Evolutionary conservation across 768 basidiomycete genomes (phyloP), one percentile per base, ranked within the genome.

Genomic region (Tulasnella calospora): DNA sequence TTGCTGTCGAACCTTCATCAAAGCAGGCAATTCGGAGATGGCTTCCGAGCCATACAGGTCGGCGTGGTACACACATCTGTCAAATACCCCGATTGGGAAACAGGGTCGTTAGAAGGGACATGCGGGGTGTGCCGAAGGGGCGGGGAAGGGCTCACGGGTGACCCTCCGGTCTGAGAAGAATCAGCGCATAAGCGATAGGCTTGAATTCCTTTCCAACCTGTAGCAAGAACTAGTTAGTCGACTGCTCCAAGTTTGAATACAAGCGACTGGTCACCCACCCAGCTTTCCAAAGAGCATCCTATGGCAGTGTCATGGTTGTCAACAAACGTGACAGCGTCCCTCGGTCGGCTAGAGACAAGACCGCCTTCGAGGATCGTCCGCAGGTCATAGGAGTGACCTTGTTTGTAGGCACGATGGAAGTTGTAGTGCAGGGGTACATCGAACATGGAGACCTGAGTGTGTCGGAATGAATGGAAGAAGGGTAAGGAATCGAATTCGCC

Each of bases 341-440:
- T 86, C 2, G 96, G 95, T 79, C 89, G 88, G 3, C 85, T 82
- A 77, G 91, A 87, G 23, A 94, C 87, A 15, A 98, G 83, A 0
- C 93, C 92, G 70, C 88, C 86, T 74, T 92, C 86, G 55, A 96
- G 85, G 79, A 98, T 91, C 41, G 83, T 88, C 79, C 94, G 86
- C 70, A 98, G 87, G 84, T 97, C 95, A 81, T 90, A 97, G 23
- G 87, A 85, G 46, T 87, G 86, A 40, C 91, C 88, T 21, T 86
- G 85, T 80, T 90, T 89, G 83, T 94, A 93, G 17, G 96, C 96
- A 79, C 88, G 86, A 82, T 91, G 87, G 82, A 96, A 91, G 81
- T 94, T 94, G 84, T 90, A 87, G 82, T 98, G 96, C 30, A 98
- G 86, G 27, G 94, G 94, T 9, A 94, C 94, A 82, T 98, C 96